Base-by-base conservation (phyloP, 2,329 filamentous ascomycete species). In the Trichoderma koningiopsis region DNA sequence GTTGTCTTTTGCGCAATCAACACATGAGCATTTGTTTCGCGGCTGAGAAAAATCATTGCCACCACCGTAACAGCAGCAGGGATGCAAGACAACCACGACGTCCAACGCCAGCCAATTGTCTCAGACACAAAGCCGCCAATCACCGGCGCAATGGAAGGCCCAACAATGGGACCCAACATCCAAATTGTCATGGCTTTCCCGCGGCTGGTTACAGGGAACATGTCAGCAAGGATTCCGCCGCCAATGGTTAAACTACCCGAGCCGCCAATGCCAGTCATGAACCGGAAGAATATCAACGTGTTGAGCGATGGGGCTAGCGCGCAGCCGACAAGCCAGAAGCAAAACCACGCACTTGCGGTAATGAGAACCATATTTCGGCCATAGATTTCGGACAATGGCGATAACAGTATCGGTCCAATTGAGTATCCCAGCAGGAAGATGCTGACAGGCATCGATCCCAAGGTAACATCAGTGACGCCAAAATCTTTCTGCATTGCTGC, bases 341-440 rank as follows among this genome's bases (percentile, higher is more conserved):
- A 84, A 76, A 91, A 92, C 70, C 88, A 82, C 6, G 83, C 74
- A 71, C 89, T 92, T 69, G 87, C 86, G 2, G 74, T 77, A 24
- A 85, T 83, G 71, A 91, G 83, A 40, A 92, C 76, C 1, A 83
- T 77, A 4, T 87, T 78, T 5, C 90, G 83, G 1, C 90, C 89
- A 73, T 90, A 91, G 69, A 91, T 85, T 76, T 92, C 90, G 1
- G 84, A 87, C 56, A 89, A 73, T 0, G 87, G 87, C 1, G 87
- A 85, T 2, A 89, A 76, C 58, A 88, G 79, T 7, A 89, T 77
- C 1, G 88, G 88, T 0, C 88, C 88, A 22, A 65, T 29, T 2
- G 67, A 60, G 8, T 64, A 65, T 27, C 67, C 67, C 4, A 68
- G 33, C 43, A 68, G 37, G n/a, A 58, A 66, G 16, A 66, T 66